phyloP scores from a whole-genome alignment of 345 rosid species.

The Populus deltoides region DNA sequence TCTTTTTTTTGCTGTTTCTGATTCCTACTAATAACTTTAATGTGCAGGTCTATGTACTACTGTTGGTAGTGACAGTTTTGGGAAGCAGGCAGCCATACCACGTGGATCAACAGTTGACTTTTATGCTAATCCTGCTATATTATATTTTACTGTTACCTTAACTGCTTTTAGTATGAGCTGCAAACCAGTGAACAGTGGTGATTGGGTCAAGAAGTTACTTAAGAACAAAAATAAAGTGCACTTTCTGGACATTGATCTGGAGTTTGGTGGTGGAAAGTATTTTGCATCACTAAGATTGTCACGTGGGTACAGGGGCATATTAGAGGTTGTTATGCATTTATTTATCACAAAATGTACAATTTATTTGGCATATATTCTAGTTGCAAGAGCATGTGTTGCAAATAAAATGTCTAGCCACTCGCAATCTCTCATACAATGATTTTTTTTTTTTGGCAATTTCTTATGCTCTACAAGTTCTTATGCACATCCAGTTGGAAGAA shows the following conservation, averaged over 20 bases:
- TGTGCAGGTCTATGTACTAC: conserved; percentile 47
- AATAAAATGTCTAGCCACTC: conserved; percentile 14
- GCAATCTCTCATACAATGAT: background rate
- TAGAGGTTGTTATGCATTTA: conserved; percentile 57
- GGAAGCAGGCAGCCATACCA: conserved; percentile 74
- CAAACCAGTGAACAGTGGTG: conserved; percentile 78
- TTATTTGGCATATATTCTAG: conserved; percentile 4
- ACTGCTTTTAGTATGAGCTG: conserved; percentile 57
- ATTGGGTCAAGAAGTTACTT: conserved; percentile 77
- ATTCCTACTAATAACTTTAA: conserved; percentile 19
- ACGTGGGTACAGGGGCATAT: conserved; percentile 74
- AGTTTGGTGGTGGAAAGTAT: conserved; percentile 79
- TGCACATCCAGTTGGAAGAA: background rate
- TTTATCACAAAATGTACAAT: background rate
- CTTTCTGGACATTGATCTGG: conserved; percentile 70
- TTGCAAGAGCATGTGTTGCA: background rate
- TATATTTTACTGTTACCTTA: conserved; percentile 64
- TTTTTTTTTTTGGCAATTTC: background rate
- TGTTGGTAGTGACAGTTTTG: conserved; percentile 39
- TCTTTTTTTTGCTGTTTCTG: background rate
- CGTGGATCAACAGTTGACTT: conserved; percentile 70
- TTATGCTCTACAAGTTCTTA: background rate
- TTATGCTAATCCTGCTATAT: conserved; percentile 72
- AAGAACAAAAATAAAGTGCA: conserved; percentile 52
- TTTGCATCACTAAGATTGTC: conserved; percentile 72